Evolutionary conservation across 2,329 filamentous ascomycete species (phyloP).

Genomic region (Escovopsis sp.): DNA sequence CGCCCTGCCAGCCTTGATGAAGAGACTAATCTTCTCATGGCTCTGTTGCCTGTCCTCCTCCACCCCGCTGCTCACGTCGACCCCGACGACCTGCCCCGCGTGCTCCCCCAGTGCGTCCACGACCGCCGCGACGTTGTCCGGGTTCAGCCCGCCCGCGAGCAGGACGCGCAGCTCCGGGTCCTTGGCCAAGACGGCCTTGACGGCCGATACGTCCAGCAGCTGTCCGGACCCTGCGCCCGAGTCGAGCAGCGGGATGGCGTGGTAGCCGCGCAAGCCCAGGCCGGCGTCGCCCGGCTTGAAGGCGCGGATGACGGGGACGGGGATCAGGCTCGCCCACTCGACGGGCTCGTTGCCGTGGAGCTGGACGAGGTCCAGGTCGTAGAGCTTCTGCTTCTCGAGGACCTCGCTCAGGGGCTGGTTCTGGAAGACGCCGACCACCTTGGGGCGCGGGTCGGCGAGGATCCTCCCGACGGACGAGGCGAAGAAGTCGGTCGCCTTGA

Average conservation of each 20-base stretch:
- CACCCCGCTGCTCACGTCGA: slow-evolving; percentile 91
- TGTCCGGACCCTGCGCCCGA: slow-evolving; percentile 75
- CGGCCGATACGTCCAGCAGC: slow-evolving; percentile 55
- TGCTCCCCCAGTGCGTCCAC: slow-evolving; percentile 48
- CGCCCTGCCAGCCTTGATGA: slow-evolving; percentile 60
- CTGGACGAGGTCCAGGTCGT: slow-evolving; percentile 78
- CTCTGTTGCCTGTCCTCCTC: slow-evolving; percentile 73
- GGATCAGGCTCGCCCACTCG: slow-evolving; percentile 81
- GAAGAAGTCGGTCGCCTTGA: slow-evolving; percentile 54
- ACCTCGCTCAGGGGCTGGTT: slow-evolving; percentile 79
- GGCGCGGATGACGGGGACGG: slow-evolving; percentile 77
- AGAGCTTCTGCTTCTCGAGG: slow-evolving; percentile 58
- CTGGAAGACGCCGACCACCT: slow-evolving; percentile 87
- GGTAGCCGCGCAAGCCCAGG: slow-evolving; percentile 61
- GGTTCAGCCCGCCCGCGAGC: slow-evolving; percentile 71
- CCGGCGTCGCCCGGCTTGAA: slow-evolving; percentile 68
- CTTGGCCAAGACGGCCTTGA: slow-evolving; percentile 49
- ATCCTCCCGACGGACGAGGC: slow-evolving; percentile 28
- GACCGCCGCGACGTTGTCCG: slow-evolving; percentile 59
- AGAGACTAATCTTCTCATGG: slow-evolving; percentile 64
- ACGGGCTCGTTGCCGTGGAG: slow-evolving; percentile 84
- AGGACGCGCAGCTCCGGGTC: slow-evolving; percentile 62
- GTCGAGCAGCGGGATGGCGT: slow-evolving; percentile 72
- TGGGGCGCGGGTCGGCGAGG: slow-evolving; percentile 43
- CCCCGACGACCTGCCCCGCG: slow-evolving; percentile 53